Conservation (phyloP, 176 grass and related monocot genomes). For the Rhynchospora breviuscula region DNA sequence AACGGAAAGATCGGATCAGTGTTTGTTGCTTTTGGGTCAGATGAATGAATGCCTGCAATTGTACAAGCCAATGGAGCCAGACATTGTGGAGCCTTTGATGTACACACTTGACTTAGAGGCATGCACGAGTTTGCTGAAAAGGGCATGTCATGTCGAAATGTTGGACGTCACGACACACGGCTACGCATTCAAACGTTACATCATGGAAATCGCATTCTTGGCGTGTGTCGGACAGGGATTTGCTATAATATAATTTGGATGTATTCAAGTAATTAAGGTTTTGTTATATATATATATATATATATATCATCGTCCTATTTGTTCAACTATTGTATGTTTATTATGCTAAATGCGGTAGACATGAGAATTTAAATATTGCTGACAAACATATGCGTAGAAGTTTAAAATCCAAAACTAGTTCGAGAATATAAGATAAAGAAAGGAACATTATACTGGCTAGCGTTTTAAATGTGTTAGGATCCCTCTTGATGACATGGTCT, state of each 20-base stretch:
- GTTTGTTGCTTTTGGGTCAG: slow-evolving; percentile 15
- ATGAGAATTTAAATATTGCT: background rate
- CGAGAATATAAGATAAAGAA: no score
- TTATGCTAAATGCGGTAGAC: background rate
- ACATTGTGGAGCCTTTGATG: slow-evolving; percentile 27
- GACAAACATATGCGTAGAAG: background rate
- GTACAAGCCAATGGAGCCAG: slow-evolving; percentile 15
- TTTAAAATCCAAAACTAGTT: background rate
- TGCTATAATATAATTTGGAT: background rate
- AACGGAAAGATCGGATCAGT: slow-evolving; percentile 16
- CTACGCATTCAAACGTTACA: background rate
- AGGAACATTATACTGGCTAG: background rate
- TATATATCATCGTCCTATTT: background rate
- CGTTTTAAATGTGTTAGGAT: background rate
- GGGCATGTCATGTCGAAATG: slow-evolving; percentile 5
- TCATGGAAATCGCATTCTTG: background rate
- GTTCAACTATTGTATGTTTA: background rate
- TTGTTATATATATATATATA: background rate
- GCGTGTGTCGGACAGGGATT: slow-evolving; percentile 5
- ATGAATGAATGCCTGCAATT: slow-evolving; percentile 9
- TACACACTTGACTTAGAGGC: background rate
- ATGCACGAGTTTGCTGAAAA: slow-evolving; percentile 10
- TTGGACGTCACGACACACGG: background rate
- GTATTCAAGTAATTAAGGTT: background rate
- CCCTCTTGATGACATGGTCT: background rate